Base-by-base conservation (phyloP, 2,329 filamentous ascomycete species). In the Fusarium neocosmosporiellum region DNA sequence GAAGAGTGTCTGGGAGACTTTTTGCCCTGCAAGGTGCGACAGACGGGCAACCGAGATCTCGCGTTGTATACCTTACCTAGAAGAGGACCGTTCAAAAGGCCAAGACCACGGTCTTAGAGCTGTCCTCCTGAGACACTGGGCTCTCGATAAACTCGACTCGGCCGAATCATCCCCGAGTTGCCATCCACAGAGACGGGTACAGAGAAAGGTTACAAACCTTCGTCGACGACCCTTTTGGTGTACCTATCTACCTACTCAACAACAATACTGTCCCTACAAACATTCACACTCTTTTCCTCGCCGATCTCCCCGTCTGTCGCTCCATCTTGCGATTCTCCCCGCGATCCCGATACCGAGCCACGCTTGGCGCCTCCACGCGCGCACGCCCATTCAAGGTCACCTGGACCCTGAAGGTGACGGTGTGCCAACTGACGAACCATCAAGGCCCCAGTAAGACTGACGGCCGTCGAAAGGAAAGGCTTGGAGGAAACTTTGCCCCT, bases 401-500 rank as follows among this genome's bases (percentile, higher is more conserved):
- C 72, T 75, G 72, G 69, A 68, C 72, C 71, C 71, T 73, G 41
- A 73, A 59, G 63, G 70, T 73, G 70, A 73, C 71, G 70, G 71
- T 73, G 70, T 72, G 67, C 67, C 70, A 73, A 57, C 59, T 50
- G 58, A 72, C 70, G 70, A 73, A 65, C 70, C 57, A 73, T 59
- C 67, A 59, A 71, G 34, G 29, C 59, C 37, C 43, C 59, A 58
- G 62, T 48, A 63, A 72, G 62, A 59, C 59, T 59, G 58, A 71
- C 66, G 63, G 70, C 59, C 50, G 71, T 67, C 41, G 66, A 66
- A 71, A 72, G 48, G 37, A 31, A 58, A 64, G 31, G 48, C 43
- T 57, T 29, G 58, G 48, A 43, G 59, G 36, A 61, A 48, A 67
- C 53, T 57, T 31, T 59, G 58, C 50, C 55, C 60, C 39, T 55